These are phyloP conservation scores for Dactylis glomerata DNA, from an alignment of 176 grass and related monocot species.

Conservation along the genomic window DNA sequence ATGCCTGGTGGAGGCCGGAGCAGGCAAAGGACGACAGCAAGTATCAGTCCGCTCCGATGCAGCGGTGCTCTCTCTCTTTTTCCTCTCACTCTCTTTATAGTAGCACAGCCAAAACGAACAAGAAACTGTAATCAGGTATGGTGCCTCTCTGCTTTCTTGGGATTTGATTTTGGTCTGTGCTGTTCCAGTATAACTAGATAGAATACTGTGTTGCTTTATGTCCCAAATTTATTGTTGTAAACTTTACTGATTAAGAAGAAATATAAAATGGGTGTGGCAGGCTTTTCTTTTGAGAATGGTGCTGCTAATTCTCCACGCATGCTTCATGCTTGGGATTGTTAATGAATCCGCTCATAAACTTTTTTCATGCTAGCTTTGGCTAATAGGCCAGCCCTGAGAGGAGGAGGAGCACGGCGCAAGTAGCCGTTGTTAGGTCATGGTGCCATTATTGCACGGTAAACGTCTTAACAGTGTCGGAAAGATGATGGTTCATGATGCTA, in stretches of 20 bases:
- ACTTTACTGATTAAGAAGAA: not conserved
- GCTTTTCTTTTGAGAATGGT: not conserved
- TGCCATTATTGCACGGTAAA: slow-evolving; percentile 39
- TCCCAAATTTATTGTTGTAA: not conserved
- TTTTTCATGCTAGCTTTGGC: not conserved
- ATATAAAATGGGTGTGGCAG: not conserved
- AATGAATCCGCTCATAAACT: not conserved
- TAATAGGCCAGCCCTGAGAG: not conserved
- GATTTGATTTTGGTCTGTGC: not conserved
- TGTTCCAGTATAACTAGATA: not conserved
- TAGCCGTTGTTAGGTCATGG: slow-evolving; percentile 6
- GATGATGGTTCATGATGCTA: not conserved
- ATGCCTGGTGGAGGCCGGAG: not conserved
- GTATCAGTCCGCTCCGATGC: not conserved
- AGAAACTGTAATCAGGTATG: not conserved
- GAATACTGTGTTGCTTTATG: slow-evolving; percentile 8
- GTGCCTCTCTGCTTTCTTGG: slow-evolving; percentile 35
- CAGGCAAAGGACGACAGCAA: slow-evolving; percentile 34
- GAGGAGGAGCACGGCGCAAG: not conserved
- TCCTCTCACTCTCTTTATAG: not conserved
- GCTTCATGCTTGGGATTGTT: not conserved
- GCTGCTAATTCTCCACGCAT: not conserved
- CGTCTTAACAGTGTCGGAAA: not conserved
- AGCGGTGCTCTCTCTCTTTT: not conserved
- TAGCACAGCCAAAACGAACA: not conserved